Evolutionary conservation across 805 yeast genomes (phyloP), one percentile per base, ranked within the genome.

Genomic region (Lachancea dasiensis): DNA sequence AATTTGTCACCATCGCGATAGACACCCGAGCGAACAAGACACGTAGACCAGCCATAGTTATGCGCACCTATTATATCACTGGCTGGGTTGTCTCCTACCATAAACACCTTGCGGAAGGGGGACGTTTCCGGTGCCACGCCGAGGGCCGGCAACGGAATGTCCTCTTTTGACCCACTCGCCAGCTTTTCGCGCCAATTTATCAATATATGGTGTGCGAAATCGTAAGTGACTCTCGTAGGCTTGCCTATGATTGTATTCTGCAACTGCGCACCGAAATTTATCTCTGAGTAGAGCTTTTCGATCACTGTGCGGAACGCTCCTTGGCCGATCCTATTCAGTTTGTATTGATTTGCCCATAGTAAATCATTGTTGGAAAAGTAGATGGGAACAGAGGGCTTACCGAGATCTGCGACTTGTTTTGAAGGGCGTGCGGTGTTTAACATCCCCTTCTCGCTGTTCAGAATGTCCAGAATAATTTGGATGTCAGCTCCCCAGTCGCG

Each of bases 81-180:
- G 20, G 81, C 92, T 3, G 97, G 97, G 59, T 92, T 92, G 62
- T 92, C 98, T 20, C 98, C 98, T 24, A 92, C 86, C 98, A 92
- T 92, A 63, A 71, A 89, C 2, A 92, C 81, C n/a, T 71, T 61
- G 25, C 67, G 64, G 49, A 82, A 68, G n/a, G 74, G 77, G 0
- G 71, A 50, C 2, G 44, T 14, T 4, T 37, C 39, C 5, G 72
- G 72, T 2, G 69, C 47, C n/a, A 47, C 49, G 20, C 74, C 71
- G 38, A 79, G 58, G 15, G 51, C 54, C 1, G 83, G 83, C 13
- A 66, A 48, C 16, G 31, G 32, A 14, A 56, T 46, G 38, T 66
- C 67, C 3, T 21, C 39, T 31, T 27, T 27, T 17, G 45, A 38
- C 18, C 26, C 42, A 9, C 45, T 45, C 28, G 59, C 24, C 17